A percentile compares a stretch with the other conserved stretches of the same genome.
These are phyloP conservation scores for Auricularia auricula-judae DNA, from an alignment of 768 basidiomycete genomes.

Conservation along the genomic window DNA sequence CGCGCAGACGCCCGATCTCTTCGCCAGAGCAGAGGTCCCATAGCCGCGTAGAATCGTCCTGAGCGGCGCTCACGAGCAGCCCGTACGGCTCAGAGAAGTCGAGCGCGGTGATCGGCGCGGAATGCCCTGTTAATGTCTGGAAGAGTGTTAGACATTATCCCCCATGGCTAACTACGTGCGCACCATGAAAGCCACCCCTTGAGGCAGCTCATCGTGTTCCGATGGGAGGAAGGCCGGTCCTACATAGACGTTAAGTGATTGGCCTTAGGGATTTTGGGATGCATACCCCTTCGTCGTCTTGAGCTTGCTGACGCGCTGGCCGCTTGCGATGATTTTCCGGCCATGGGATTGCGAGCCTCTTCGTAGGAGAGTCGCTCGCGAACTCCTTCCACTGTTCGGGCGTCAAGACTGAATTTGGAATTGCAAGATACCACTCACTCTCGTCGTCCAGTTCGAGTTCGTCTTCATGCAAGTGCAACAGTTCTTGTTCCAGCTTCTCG, in stretches of 20 bases:
- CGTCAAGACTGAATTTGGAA: not conserved
- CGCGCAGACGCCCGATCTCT: constrained; percentile 74
- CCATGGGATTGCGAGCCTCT: constrained; percentile 27
- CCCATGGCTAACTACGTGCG: constrained; percentile 6
- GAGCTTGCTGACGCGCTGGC: constrained; percentile 43
- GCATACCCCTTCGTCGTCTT: constrained; percentile 54
- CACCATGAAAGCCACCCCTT: constrained; percentile 96
- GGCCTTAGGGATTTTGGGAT: not conserved
- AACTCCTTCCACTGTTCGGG: constrained; percentile 70
- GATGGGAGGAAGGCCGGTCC: constrained; percentile 95
- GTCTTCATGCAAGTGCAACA: constrained; percentile 85
- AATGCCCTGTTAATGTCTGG: constrained; percentile 74
- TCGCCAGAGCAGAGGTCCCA: constrained; percentile 92
- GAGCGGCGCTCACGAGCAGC: constrained; percentile 76
- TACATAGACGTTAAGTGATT: constrained; percentile 15
- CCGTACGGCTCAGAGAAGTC: constrained; percentile 98
- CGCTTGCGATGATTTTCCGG: constrained; percentile 16
- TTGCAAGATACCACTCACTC: constrained; percentile 37
- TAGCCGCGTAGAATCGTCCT: constrained; percentile 78
- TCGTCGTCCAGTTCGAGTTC: constrained; percentile 97
- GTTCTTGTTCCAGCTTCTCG: constrained; percentile 65
- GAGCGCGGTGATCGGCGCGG: constrained; percentile 72
- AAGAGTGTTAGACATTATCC: not conserved
- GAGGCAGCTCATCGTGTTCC: constrained; percentile 91
- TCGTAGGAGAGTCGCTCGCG: constrained; percentile 74